A percentile compares a stretch with the other conserved stretches of the same genome.
phyloP scores from a whole-genome alignment of 768 basidiomycete species.

The Trametes coccinea region DNA sequence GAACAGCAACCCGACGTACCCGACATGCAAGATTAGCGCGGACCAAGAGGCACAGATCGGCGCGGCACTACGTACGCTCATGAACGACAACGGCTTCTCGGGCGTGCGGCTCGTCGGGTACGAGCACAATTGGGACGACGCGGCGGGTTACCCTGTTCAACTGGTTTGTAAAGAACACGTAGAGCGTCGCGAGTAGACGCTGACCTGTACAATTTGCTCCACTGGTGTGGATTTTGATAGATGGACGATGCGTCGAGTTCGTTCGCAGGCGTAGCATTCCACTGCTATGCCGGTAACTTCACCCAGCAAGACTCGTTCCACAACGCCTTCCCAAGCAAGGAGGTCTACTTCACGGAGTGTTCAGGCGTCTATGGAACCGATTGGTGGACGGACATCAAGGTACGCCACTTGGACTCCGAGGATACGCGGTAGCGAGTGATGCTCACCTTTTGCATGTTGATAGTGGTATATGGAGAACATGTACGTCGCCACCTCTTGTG shows the following conservation, averaged over 20 bases:
- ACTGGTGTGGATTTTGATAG: conserved; percentile 24
- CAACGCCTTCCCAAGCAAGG: conserved; percentile 57
- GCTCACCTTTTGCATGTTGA: background rate
- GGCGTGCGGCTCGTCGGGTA: conserved; percentile 63
- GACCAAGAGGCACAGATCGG: conserved; percentile 62
- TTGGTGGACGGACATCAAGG: conserved; percentile 85
- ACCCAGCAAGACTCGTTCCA: conserved; percentile 58
- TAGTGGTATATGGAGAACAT: conserved; percentile 74
- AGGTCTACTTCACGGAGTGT: conserved; percentile 63
- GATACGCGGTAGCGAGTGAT: background rate
- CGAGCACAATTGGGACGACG: conserved; percentile 77
- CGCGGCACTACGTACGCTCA: conserved; percentile 52
- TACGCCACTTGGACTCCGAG: conserved; percentile 23
- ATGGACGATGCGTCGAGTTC: conserved; percentile 58
- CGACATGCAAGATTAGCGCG: conserved; percentile 58
- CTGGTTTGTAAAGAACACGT: conserved; percentile 34
- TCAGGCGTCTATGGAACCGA: conserved; percentile 64
- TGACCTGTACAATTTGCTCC: no score
- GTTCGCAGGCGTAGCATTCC: conserved; percentile 69
- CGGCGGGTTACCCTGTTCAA: conserved; percentile 62
- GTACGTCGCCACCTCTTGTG: conserved; percentile 35
- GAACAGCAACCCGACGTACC: conserved; percentile 67
- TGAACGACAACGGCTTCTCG: conserved; percentile 63
- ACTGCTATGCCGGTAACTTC: conserved; percentile 66
- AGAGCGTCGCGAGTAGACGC: background rate